A percentile compares a stretch with the other conserved stretches of the same genome.
phyloP scores from a whole-genome alignment of 805 yeast genomes.

The Phaffomyces antillensis region DNA sequence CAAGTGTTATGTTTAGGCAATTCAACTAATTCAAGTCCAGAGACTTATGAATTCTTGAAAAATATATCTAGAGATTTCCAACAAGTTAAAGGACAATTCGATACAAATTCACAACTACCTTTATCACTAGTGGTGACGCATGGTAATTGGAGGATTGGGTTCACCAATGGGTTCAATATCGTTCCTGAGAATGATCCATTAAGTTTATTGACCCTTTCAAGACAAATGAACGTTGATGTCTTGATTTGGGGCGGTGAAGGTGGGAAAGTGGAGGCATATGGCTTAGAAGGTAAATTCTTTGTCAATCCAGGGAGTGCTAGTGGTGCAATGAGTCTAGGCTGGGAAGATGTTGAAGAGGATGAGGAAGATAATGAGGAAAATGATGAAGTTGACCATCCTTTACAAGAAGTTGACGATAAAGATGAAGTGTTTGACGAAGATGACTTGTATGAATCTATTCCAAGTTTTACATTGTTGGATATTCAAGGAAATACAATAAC shows the following conservation, averaged over 20 bases:
- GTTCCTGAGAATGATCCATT: slow-evolving; percentile 87
- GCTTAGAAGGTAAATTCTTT: slow-evolving; percentile 86
- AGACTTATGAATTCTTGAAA: slow-evolving; percentile 57
- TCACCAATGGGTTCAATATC: slow-evolving; percentile 75
- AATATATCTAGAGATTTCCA: slow-evolving; percentile 66
- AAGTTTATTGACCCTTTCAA: slow-evolving; percentile 70
- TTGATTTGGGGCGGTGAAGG: slow-evolving; percentile 92
- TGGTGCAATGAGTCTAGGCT: slow-evolving; percentile 73
- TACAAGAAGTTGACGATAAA: slow-evolving; percentile 10
- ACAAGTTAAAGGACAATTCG: slow-evolving; percentile 79
- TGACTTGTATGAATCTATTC: slow-evolving; percentile 33
- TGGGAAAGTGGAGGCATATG: slow-evolving; percentile 88
- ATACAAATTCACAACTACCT: slow-evolving; percentile 46
- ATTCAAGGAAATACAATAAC: slow-evolving; percentile 75
- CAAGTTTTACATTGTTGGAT: slow-evolving; percentile 86
- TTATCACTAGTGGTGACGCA: slow-evolving; percentile 55
- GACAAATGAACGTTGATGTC: slow-evolving; percentile 88
- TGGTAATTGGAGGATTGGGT: slow-evolving; percentile 73
- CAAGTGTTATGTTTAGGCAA: slow-evolving; percentile 86
- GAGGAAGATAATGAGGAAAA: slow-evolving; percentile 25
- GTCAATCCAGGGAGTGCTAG: slow-evolving; percentile 97
- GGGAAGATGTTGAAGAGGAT: slow-evolving; percentile 48
- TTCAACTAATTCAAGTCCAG: slow-evolving; percentile 48
- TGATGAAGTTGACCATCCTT: background rate
- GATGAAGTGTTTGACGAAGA: slow-evolving; percentile 20